Percentiles rank a stretch among this genome's conserved stretches.
These are phyloP conservation scores for Erodium texanum DNA, from an alignment of 441 rosid species.

Conservation along the genomic window DNA sequence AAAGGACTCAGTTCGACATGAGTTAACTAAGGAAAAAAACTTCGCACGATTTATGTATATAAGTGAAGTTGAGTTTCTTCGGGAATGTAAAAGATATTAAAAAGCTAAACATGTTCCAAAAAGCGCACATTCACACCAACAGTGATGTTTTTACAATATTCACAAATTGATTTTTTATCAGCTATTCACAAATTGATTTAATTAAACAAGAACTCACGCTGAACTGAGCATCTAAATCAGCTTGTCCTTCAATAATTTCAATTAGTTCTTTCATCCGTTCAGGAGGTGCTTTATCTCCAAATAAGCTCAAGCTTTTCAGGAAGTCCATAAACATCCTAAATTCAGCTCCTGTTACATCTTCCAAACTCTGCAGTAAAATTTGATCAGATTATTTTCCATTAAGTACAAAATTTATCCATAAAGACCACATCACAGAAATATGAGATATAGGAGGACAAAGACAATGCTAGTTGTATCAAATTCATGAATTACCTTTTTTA, in stretches of 20 bases:
- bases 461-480: neutral
- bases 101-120: neutral
- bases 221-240: slow-evolving; percentile 84
- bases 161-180: neutral
- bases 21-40: neutral
- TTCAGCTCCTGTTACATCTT: slow-evolving; percentile 91
- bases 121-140: neutral
- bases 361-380: slow-evolving; percentile 54
- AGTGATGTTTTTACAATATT: neutral
- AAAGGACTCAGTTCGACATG: neutral
- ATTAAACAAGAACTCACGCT: slow-evolving; percentile 40
- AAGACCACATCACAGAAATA: neutral
- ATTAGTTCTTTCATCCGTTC: slow-evolving; percentile 91
- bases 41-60: neutral
- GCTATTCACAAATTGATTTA: slow-evolving; percentile 1
- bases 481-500: slow-evolving; percentile 55
- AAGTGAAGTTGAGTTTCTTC: neutral
- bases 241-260: slow-evolving; percentile 83
- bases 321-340: slow-evolving; percentile 98
- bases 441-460: neutral
- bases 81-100: neutral
- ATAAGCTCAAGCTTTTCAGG: slow-evolving; percentile 71
- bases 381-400: slow-evolving; percentile 9
- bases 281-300: slow-evolving; percentile 89
- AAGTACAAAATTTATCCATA: neutral